Conservation (phyloP, 108 stramenopile species). For the Nitzschia sp. region DNA sequence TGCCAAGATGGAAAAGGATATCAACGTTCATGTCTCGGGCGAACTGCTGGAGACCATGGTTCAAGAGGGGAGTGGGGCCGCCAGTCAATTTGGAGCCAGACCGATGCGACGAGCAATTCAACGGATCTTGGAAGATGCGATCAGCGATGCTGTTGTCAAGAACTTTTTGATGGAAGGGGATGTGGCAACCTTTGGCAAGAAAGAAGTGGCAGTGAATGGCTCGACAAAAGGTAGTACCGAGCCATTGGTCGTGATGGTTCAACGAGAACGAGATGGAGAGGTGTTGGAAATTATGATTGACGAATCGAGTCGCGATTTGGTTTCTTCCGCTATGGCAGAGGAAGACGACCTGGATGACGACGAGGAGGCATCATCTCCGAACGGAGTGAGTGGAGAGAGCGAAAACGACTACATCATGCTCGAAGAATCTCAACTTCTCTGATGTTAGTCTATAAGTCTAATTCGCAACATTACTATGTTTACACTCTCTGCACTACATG, state of each 20-base stretch:
- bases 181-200: conserved; percentile 47
- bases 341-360: conserved; percentile 2
- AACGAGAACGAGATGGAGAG: conserved; percentile 12
- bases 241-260: background rate
- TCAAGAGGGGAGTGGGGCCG: conserved; percentile 50
- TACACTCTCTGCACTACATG: no score
- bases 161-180: conserved; percentile 59
- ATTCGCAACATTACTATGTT: no score
- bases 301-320: conserved; percentile 18
- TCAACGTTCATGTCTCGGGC: conserved; percentile 37
- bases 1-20: conserved; percentile 46
- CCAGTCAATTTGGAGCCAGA: conserved; percentile 65
- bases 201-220: conserved; percentile 1
- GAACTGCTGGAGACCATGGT: conserved; percentile 48
- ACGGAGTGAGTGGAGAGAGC: background rate
- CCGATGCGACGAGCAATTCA: conserved; percentile 72
- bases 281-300: conserved; percentile 19
- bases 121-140: conserved; percentile 65
- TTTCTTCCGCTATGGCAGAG: background rate
- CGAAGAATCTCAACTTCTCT: background rate
- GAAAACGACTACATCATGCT: background rate
- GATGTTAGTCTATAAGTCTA: no score
- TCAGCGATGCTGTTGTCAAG: conserved; percentile 65
- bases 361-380: background rate
- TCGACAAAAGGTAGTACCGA: background rate